Evolutionary conservation across 495 filamentous ascomycete species (phyloP), one percentile per base, ranked within the genome.

Genomic region (Cercophora newfieldiana): DNA sequence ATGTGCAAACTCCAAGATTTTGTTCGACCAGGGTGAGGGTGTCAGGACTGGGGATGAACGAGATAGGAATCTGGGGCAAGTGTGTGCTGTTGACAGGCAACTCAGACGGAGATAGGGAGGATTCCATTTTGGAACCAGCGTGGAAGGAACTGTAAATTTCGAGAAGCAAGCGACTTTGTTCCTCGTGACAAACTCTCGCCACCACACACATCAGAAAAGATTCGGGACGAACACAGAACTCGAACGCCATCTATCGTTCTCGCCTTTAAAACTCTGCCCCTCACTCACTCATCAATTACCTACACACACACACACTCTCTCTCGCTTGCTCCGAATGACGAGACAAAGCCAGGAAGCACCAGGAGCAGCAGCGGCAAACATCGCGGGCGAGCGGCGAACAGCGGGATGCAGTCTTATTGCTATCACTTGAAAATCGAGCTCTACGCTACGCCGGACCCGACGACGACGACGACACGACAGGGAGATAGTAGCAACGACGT

Each of bases 341-440:
- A 14, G 37, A 44, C 37, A 2, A 4, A 44, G 18, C 3, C 12
- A 8, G 37, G 12, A 44, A 14, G 37, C 12, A 14, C 37, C 12
- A 44, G 37, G 18, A 14, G 18, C 37, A 44, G 12, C 30, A 4
- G 12, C 30, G 30, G 4, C 30, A 12, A 12, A 5, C 4, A 33
- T 12, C 30, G 37, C 37, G 18, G 37, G 37, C 37, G 37, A n/a
- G n/a, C n/a, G n/a, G n/a, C n/a, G n/a, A n/a, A n/a, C n/a, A n/a
- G n/a, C n/a, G n/a, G n/a, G n/a, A 80, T 81, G 93, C 91, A 91
- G 80, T 88, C 90, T 33, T 97, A 95, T 78, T 94, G 93, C 78
- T 99, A 94, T 71, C 94, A 98, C 72, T 75, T 99, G 29, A 88
- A 88, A 70, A 86, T 99, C 72, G 94, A 98, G 83, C 82, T 97